Percentiles rank a stretch among this genome's conserved stretches.
Conservation (phyloP, 345 rosid genomes). For the Eucalyptus erythrocorys region DNA sequence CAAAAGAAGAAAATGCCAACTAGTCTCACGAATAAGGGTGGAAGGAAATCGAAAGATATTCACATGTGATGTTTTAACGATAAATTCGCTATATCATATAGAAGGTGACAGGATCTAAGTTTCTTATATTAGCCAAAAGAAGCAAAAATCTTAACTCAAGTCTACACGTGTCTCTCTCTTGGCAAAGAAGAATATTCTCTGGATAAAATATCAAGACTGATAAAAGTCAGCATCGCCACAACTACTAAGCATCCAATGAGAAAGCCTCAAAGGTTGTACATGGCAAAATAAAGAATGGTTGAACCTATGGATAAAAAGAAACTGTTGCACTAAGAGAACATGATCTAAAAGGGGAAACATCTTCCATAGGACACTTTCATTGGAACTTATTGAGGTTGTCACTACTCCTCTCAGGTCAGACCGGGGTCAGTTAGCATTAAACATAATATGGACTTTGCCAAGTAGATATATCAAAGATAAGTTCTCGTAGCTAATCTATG, state of each 20-base stretch:
- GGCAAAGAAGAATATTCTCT: neutral
- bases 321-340: too few species aligned
- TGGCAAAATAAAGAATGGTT: neutral
- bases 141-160: neutral
- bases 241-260: neutral
- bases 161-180: neutral
- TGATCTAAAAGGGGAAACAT: too few species aligned
- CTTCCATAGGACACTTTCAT: too few species aligned
- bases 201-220: neutral
- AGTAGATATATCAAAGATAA: constrained; percentile 69
- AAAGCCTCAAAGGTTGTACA: neutral
- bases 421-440: neutral
- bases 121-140: neutral
- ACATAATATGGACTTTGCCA: constrained; percentile 90
- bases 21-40: too few species aligned
- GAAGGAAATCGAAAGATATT: too few species aligned
- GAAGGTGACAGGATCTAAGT: neutral
- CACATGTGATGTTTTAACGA: neutral
- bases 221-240: neutral
- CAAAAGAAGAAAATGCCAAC: too few species aligned
- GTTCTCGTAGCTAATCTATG: constrained; percentile 64
- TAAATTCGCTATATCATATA: neutral
- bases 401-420: neutral
- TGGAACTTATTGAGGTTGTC: neutral
- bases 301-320: too few species aligned